phyloP scores from a whole-genome alignment of 177 flowering plant species.

The Tripterygium wilfordii region DNA sequence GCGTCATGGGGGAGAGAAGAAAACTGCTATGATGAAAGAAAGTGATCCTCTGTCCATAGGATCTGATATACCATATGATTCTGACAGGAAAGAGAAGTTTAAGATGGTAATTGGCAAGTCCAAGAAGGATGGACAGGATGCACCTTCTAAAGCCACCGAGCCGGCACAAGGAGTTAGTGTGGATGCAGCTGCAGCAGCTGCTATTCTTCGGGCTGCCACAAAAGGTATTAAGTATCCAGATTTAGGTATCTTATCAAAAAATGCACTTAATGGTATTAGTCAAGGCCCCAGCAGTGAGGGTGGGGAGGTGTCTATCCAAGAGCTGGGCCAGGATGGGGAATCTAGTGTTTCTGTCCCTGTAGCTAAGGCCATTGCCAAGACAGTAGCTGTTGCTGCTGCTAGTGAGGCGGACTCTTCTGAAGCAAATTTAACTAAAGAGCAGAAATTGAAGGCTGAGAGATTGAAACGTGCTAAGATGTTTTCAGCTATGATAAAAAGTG shows the following conservation, averaged over 20 bases:
- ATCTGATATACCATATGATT: slow-evolving; percentile 51
- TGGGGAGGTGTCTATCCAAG: slow-evolving; percentile 21
- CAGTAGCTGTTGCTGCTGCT: slow-evolving; percentile 57
- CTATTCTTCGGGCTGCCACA: slow-evolving; percentile 89
- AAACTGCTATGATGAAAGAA: slow-evolving; percentile 20
- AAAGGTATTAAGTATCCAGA: slow-evolving; percentile 62
- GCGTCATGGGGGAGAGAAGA: slow-evolving; percentile 30
- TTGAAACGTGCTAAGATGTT: slow-evolving; percentile 93
- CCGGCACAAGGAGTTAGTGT: slow-evolving; percentile 40
- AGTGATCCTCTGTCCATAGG: slow-evolving; percentile 17
- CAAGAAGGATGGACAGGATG: slow-evolving; percentile 68
- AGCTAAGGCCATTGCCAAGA: slow-evolving; percentile 51
- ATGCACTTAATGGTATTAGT: slow-evolving; percentile 24
- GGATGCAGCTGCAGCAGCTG: slow-evolving; percentile 71
- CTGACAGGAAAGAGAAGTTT: slow-evolving; percentile 81
- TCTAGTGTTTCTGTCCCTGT: slow-evolving; percentile 26
- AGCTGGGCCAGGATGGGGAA: slow-evolving; percentile 22
- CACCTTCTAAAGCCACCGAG: slow-evolving; percentile 32
- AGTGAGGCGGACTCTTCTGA: slow-evolving; percentile 71
- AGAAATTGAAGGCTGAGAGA: slow-evolving; percentile 86
- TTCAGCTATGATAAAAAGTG: slow-evolving; percentile 67
- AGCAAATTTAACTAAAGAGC: slow-evolving; percentile 60
- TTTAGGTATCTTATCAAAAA: slow-evolving; percentile 28
- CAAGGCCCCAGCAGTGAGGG: slow-evolving; percentile 28
- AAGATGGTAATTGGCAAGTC: slow-evolving; percentile 77